Evolutionary conservation across 2,329 filamentous ascomycete species (phyloP).

Genomic region (Anthostomella pinea): DNA sequence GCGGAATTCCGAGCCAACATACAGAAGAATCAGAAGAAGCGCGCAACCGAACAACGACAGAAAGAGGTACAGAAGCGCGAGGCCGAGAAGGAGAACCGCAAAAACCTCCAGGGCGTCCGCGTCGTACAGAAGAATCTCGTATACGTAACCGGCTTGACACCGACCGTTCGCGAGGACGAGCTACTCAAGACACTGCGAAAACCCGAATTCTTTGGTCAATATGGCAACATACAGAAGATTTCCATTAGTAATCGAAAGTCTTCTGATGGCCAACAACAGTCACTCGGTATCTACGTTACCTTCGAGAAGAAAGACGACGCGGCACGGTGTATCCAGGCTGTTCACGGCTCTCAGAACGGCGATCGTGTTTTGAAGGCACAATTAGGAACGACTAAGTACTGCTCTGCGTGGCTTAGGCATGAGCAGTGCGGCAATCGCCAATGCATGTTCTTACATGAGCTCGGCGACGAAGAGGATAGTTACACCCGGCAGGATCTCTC

Average conservation of each 20-base stretch:
- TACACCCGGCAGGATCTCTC: slow-evolving; percentile 93
- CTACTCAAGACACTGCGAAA: slow-evolving; percentile 86
- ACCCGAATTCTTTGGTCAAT: slow-evolving; percentile 94
- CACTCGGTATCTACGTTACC: slow-evolving; percentile 96
- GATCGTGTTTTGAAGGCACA: slow-evolving; percentile 79
- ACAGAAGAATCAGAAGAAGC: slow-evolving; percentile 89
- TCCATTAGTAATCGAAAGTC: slow-evolving; percentile 95
- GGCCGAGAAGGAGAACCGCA: slow-evolving; percentile 90
- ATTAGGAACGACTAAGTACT: slow-evolving; percentile 94
- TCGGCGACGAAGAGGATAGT: slow-evolving; percentile 96
- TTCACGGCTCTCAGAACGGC: slow-evolving; percentile 89
- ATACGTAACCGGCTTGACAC: slow-evolving; percentile 92
- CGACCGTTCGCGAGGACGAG: slow-evolving; percentile 88
- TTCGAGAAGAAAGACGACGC: slow-evolving; percentile 92
- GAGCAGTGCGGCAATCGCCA: slow-evolving; percentile 93
- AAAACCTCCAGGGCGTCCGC: slow-evolving; percentile 90
- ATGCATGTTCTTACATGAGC: slow-evolving; percentile 97
- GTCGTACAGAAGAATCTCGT: slow-evolving; percentile 99
- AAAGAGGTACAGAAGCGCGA: slow-evolving; percentile 96
- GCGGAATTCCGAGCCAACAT: slow-evolving; percentile 74
- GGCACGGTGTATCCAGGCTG: slow-evolving; percentile 81
- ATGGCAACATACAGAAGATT: slow-evolving; percentile 97
- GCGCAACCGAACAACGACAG: slow-evolving; percentile 76
- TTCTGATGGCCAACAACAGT: slow-evolving; percentile 72
- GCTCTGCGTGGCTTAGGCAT: slow-evolving; percentile 91